Evolutionary conservation across 371 early-diverging fungal species (phyloP), one percentile per base, ranked within the genome.

Genomic region (Homolaphlyctis polyrhiza): DNA sequence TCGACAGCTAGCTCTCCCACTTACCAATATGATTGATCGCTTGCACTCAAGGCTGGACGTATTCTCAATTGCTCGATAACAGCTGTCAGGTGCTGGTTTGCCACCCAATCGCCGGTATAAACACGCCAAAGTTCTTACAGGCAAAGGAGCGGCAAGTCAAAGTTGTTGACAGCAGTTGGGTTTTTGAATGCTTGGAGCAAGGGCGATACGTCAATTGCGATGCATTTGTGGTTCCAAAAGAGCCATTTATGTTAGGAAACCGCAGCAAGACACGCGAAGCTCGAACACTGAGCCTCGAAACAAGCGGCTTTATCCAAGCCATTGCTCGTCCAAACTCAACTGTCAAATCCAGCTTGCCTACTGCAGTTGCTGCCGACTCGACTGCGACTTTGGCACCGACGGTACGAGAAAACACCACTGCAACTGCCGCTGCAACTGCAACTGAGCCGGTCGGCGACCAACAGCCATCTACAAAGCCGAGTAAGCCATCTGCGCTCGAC

Each of bases 121-220:
- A 62, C 27, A 50, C 62, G 23, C 29, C 62, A 23, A 76, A 76
- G 49, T 49, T 51, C 34, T 39, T 43, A n/a, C 71, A 71, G 57
- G 77, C 81, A 4, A 5, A n/a, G 35, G 73, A 77, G 34, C 77
- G 77, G 81, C 60, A 66, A 18, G 67, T 77, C 16, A 71, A 70
- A 6, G 58, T 71, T 25, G 68, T 71, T 5, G 52, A 36, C 11
- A 64, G 43, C 0, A 66, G 70, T 1, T 79, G 80, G 80, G 50
- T 76, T 13, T 67, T 62, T 30, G 66, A 48, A 28, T 72, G 72
- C 51, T 39, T 55, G 3, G 54, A 27, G 21, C 32, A 45, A 33
- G 67, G 66, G 3, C 21, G 33, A 35, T 45, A 51, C n/a, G 32
- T 51, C 14, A 27, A 51, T 27, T 51, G 52, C 52, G 52, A 51